These are phyloP conservation scores for Fusarium chlamydosporum DNA, from an alignment of 2,329 filamentous ascomycete species.

Conservation along the genomic window DNA sequence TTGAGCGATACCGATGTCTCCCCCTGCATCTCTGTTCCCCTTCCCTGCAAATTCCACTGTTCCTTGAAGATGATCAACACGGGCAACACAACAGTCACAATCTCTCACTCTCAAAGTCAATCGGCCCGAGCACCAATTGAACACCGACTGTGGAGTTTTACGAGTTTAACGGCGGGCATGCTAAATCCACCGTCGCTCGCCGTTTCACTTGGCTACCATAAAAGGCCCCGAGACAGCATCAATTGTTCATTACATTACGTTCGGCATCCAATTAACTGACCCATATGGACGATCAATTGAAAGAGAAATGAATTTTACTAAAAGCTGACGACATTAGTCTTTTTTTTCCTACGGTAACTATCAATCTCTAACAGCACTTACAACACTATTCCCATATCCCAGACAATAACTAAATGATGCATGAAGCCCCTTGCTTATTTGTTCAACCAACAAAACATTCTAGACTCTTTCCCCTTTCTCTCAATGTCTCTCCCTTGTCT, in stretches of 20 bases:
- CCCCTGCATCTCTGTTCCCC: neutral
- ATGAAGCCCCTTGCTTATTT: conserved; percentile 3
- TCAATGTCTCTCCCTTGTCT: neutral
- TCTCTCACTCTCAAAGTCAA: neutral
- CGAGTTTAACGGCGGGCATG: neutral
- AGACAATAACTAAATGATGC: neutral
- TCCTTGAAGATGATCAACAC: conserved; percentile 10
- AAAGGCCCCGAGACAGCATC: neutral
- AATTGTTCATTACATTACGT: neutral
- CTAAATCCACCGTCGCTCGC: neutral
- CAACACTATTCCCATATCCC: neutral
- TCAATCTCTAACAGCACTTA: neutral
- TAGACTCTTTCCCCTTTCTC: conserved; percentile 6
- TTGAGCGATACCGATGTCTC: neutral
- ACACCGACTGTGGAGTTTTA: conserved; percentile 2
- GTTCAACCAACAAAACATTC: conserved; percentile 2
- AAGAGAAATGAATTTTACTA: neutral
- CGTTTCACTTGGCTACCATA: neutral
- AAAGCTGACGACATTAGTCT: neutral
- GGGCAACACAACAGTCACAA: neutral
- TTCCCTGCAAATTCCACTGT: neutral
- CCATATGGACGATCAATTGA: neutral
- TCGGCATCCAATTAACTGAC: neutral
- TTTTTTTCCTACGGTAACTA: no score
- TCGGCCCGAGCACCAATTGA: conserved; percentile 1